Base-by-base conservation (phyloP, 148 eudicot species). In the Fagopyrum homotropicum region DNA sequence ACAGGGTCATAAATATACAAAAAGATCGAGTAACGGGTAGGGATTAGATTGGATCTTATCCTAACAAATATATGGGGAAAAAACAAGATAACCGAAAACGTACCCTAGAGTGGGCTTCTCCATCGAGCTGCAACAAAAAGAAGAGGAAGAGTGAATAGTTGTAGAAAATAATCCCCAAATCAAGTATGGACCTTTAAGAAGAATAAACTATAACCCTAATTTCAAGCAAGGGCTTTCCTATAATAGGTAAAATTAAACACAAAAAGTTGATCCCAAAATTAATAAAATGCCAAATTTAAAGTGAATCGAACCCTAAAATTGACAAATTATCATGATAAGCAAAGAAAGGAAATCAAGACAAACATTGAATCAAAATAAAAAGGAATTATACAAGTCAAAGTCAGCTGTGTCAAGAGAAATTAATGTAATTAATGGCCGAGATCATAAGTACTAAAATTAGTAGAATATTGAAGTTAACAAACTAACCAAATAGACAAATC, bases 71-170 rank as follows among this genome's bases (percentile, higher is more conserved):
- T 2, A 52, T 15, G n/a, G 57, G 22, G 30, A 63, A 40, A 22
- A 40, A 66, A 5, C 17, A 66, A 40, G 71, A 48, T 54, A 77
- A 47, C 73, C 40, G 74, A 5, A 48, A 72, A 50, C 90, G 83
- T 81, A 91, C 97, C 97, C 97, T 54, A 91, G 93, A 89, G 97
- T 89, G 88, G 97, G 97, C 79, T 84, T 91, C 93, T 91, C 97
- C 97, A 89, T 91, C 89, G 97, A 91, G 97, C 93, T 91, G 89
- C 89, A 84, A 22, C 75, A 77, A 77, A 77, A 82, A 72, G 43
- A 75, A 17, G 59, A 74, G 60, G 12, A 26, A 49, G n/a, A 72
- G 74, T 72, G 54, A 72, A 35, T 47, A 8, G 47, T 9, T 4
- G 10, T 0, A 72, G 43, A 22, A 70, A 46, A 46, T 19, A 7